These are phyloP conservation scores for Anacardium occidentale DNA, from an alignment of 345 rosid genomes.

Conservation along the genomic window DNA sequence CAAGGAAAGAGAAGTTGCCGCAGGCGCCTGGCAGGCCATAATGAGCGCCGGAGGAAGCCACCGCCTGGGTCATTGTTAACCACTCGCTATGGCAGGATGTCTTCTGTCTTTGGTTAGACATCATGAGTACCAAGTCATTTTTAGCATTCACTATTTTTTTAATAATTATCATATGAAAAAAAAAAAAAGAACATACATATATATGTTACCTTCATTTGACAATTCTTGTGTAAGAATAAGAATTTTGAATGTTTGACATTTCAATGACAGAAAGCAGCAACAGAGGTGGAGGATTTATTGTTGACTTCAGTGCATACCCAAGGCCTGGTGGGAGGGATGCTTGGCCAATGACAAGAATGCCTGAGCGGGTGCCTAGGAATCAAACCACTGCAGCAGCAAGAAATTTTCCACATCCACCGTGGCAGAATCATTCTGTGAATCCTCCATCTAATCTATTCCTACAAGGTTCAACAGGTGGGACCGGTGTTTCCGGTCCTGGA, in stretches of 20 bases:
- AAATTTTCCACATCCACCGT: slow-evolving; percentile 33
- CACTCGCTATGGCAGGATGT: slow-evolving; percentile 50
- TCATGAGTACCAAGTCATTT: slow-evolving; percentile 7
- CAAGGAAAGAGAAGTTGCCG: slow-evolving; percentile 95
- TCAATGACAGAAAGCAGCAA: slow-evolving; percentile 44
- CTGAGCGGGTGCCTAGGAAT: slow-evolving; percentile 31
- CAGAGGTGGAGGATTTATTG: slow-evolving; percentile 49
- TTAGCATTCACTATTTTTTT: background rate
- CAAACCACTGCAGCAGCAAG: slow-evolving; percentile 31
- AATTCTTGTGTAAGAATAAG: background rate
- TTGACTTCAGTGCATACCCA: slow-evolving; percentile 53
- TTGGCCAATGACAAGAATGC: slow-evolving; percentile 36
- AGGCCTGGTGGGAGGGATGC: slow-evolving; percentile 41
- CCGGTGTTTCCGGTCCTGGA: slow-evolving; percentile 51
- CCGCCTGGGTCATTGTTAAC: slow-evolving; percentile 61
- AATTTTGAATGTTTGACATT: slow-evolving; percentile 7
- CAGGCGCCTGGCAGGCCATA: slow-evolving; percentile 91
- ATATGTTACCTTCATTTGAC: background rate
- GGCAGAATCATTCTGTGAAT: slow-evolving; percentile 47
- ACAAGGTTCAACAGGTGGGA: slow-evolving; percentile 50
- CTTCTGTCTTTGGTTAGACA: slow-evolving; percentile 57
- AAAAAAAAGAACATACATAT: background rate
- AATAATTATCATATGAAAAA: background rate
- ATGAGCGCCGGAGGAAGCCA: slow-evolving; percentile 93
- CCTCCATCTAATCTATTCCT: slow-evolving; percentile 47